Conservation (phyloP, 805 yeast genomes). For the Metschnikowia anglica region DNA sequence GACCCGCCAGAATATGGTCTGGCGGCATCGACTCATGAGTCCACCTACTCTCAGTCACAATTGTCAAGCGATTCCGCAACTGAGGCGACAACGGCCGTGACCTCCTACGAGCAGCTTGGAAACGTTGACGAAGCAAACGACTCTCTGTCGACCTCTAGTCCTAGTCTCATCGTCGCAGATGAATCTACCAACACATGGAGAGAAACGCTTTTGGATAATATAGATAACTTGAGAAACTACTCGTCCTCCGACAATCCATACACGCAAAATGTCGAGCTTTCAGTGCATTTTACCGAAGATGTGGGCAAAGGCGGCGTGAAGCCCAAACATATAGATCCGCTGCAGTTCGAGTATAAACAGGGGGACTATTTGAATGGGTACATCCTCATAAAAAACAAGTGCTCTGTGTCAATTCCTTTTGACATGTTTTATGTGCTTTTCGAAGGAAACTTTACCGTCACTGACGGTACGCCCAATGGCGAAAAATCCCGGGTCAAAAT, state of each 20-base stretch:
- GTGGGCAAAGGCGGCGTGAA: constrained; percentile 29
- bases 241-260: constrained; percentile 28
- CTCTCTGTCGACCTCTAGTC: constrained; percentile 3
- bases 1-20: constrained; percentile 20
- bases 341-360: constrained; percentile 52
- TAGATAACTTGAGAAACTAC: constrained; percentile 34
- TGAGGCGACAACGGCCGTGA: constrained; percentile 1
- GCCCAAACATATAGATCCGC: constrained; percentile 31
- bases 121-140: background rate
- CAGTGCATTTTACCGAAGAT: constrained; percentile 35
- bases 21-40: constrained; percentile 10
- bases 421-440: constrained; percentile 61
- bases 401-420: constrained; percentile 47
- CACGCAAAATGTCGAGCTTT: constrained; percentile 29
- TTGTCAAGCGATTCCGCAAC: constrained; percentile 5
- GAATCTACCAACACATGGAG: constrained; percentile 35
- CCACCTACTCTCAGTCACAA: constrained; percentile 5
- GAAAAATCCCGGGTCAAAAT: constrained; percentile 26
- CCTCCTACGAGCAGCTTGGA: constrained; percentile 2
- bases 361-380: constrained; percentile 70
- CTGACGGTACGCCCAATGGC: constrained; percentile 4
- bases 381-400: constrained; percentile 38
- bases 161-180: constrained; percentile 32
- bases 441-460: constrained; percentile 47
- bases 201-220: constrained; percentile 40